Evolutionary conservation across 306 rosid species (phyloP), one percentile per base, ranked within the genome.

Genomic region (Dalbergia cultrata): DNA sequence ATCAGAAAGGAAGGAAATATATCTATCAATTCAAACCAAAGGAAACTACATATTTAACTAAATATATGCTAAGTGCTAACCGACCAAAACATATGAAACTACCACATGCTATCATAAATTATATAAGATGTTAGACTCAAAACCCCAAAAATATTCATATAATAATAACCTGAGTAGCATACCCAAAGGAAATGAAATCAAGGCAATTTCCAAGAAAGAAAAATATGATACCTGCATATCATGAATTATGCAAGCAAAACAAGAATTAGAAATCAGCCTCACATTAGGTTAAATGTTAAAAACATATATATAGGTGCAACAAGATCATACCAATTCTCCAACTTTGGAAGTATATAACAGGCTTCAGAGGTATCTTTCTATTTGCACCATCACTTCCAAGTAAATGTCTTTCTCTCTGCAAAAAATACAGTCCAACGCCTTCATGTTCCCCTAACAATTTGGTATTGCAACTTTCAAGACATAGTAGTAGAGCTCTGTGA

Each of bases 141-240:
- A 34, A 68, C 45, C 60, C 63, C 43, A 53, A 49, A 79, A 76
- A 9, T n/a, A n/a, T n/a, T n/a, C n/a, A n/a, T n/a, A 74, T 80
- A 39, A 47, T 22, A 67, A 59, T 72, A 75, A 95, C 99, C 99
- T 95, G 99, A 82, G 99, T 98, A 75, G 99, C 98, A 90, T 95
- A 93, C 16, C 96, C 98, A 74, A 93, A 95, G 76, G 99, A 95
- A 87, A n/a, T n/a, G n/a, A n/a, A n/a, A n/a, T n/a, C n/a, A n/a
- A n/a, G n/a, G n/a, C n/a, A n/a, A n/a, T n/a, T n/a, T n/a, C n/a
- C n/a, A n/a, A n/a, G n/a, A n/a, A n/a, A n/a, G n/a, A n/a, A n/a
- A n/a, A n/a, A n/a, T 68, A 89, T 14, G 49, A 95, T 89, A 58
- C 98, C 99, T 95, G 92, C 86, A 67, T n/a, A 80, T 70, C 31